These are phyloP conservation scores for Monascus ruber DNA, from an alignment of 2,329 filamentous ascomycete genomes.

Conservation along the genomic window DNA sequence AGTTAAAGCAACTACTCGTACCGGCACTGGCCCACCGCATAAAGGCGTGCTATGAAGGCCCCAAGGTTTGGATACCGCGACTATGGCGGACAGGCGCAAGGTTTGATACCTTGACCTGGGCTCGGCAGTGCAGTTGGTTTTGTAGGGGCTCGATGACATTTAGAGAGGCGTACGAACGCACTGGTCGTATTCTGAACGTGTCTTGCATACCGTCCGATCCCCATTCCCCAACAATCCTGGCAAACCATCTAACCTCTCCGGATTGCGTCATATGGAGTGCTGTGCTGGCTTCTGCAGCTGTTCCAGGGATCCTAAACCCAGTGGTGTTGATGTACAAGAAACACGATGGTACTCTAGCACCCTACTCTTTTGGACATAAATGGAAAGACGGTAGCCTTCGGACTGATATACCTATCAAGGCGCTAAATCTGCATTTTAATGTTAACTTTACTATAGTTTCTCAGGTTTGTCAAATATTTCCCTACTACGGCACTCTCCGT, in stretches of 20 bases:
- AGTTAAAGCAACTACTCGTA: slow-evolving; percentile 72
- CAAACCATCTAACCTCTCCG: slow-evolving; percentile 88
- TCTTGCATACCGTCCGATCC: slow-evolving; percentile 93
- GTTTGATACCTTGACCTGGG: slow-evolving; percentile 92
- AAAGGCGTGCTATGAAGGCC: slow-evolving; percentile 69
- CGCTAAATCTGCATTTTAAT: slow-evolving; percentile 92
- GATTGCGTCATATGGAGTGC: slow-evolving; percentile 99
- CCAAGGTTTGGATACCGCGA: slow-evolving; percentile 63
- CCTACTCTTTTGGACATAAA: slow-evolving; percentile 96
- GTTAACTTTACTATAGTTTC: slow-evolving; percentile 91
- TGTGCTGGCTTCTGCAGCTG: slow-evolving; percentile 84
- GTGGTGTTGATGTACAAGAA: slow-evolving; percentile 88
- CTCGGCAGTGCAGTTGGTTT: slow-evolving; percentile 76
- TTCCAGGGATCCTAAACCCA: slow-evolving; percentile 90
- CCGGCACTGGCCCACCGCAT: slow-evolving; percentile 79
- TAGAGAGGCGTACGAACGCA: slow-evolving; percentile 84
- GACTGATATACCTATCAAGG: slow-evolving; percentile 90
- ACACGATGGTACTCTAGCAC: slow-evolving; percentile 61
- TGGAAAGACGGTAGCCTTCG: slow-evolving; percentile 96
- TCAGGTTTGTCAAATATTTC: slow-evolving; percentile 26
- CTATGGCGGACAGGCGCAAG: slow-evolving; percentile 91
- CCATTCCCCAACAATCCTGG: slow-evolving; percentile 81
- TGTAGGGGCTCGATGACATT: slow-evolving; percentile 86
- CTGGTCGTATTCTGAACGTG: slow-evolving; percentile 88
- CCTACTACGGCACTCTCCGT: slow-evolving; percentile 14